Conservation (phyloP, 2,329 filamentous ascomycete species). For the Plenodomus lindquistii region DNA sequence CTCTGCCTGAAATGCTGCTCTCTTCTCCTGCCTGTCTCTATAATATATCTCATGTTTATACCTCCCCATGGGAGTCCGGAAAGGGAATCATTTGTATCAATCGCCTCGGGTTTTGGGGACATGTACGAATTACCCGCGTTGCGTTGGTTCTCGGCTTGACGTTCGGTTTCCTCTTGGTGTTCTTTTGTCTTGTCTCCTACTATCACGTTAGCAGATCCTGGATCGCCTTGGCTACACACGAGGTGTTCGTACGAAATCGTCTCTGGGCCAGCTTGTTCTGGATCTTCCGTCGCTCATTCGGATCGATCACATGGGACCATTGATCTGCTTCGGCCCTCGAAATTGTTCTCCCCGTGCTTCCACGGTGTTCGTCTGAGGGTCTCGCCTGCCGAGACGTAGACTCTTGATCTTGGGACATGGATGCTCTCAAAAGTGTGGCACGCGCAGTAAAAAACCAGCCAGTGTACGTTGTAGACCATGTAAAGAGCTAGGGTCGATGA, state of each 20-base stretch:
- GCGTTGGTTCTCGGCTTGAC: conserved; percentile 65
- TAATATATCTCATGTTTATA: conserved; percentile 61
- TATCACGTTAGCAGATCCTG: conserved; percentile 1
- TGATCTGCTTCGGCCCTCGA: conserved; percentile 52
- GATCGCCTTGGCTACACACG: not conserved
- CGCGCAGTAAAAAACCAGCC: not conserved
- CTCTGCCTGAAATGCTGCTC: conserved; percentile 50
- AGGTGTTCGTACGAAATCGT: conserved; percentile 70
- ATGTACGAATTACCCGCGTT: conserved; percentile 68
- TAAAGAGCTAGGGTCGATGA: not conserved
- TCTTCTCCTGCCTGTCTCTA: conserved; percentile 50
- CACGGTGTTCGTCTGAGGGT: conserved; percentile 10
- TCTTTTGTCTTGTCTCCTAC: conserved; percentile 72
- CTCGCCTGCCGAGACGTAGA: conserved; percentile 16
- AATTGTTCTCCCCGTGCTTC: not conserved
- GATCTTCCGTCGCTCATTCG: conserved; percentile 71
- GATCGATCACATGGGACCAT: conserved; percentile 72
- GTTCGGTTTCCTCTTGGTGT: conserved; percentile 66
- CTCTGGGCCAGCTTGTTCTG: conserved; percentile 77
- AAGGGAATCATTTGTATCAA: conserved; percentile 57
- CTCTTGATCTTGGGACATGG: conserved; percentile 30
- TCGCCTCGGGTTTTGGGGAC: conserved; percentile 61
- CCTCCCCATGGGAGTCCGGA: conserved; percentile 71
- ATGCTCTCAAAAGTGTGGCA: not conserved
- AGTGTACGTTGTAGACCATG: not conserved